Base-by-base conservation (phyloP, 139 green algal genomes). In the Zygnema circumcarinatum region DNA sequence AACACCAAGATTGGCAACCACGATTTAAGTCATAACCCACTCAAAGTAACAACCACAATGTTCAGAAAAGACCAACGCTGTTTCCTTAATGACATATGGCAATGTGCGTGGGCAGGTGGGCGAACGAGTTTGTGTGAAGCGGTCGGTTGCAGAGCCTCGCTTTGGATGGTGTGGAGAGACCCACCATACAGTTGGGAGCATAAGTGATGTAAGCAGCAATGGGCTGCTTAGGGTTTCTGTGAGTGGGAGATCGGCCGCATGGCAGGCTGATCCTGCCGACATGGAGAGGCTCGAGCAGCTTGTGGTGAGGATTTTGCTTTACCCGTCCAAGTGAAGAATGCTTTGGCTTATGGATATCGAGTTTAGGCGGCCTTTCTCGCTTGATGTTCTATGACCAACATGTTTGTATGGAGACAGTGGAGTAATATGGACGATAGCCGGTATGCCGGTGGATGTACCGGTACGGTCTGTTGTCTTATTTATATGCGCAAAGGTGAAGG, bases 241-340 rank as follows among this genome's bases (percentile, higher is more conserved):
- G 7, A 42, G 38, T 41, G 35, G 35, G 40, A 42, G 76, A 38
- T 52, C 76, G 11, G 33, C 68, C 56, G 7, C 74, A 38, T 84
- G 76, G 76, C 76, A 84, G 16, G 56, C 56, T 11, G 76, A 84
- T 52, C 76, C 76, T 11, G 76, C 76, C 11, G 76, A 84, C 56
- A 84, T 84, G 76, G 76, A 84, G 76, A 84, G 36, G 16, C 16
- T 84, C 7, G 76, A 84, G 76, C 3, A 84, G 3, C 68, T 84
- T 78, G 7, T 25, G 7, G 69, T 78, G 69, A 11, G 69, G 7
- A 78, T 36, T 11, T 42, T 78, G 69, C 7, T 36, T 78, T 42
- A 78, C 35, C 29, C 56, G 29, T 35, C 56, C 29, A 72, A 29
- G 29, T 35, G 29, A 29, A 35, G 29, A 29, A 29, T 72, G 29